Evolutionary conservation across 192 early-diverging fungal genomes (phyloP).

Genomic region (Coemansia sp.): DNA sequence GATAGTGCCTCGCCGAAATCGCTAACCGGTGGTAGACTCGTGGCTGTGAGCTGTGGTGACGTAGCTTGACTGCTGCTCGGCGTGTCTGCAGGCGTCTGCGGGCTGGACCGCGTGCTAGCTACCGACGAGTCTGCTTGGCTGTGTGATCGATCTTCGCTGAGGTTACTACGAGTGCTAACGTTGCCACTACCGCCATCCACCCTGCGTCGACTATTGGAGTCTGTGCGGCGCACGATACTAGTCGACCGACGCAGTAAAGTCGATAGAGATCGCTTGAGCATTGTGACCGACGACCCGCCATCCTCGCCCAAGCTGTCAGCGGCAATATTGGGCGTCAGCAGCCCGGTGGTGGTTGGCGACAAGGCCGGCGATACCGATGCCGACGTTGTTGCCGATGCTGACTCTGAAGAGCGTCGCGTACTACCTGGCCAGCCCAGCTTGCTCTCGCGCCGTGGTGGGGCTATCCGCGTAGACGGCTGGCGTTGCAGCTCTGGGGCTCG

Average conservation of each 20-base stretch:
- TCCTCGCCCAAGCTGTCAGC: slow-evolving; percentile 1
- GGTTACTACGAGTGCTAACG: slow-evolving; percentile 6
- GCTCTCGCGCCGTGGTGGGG: slow-evolving; percentile 1
- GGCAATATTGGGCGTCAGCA: slow-evolving; percentile 22
- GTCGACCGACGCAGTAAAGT: slow-evolving; percentile 45
- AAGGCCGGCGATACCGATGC: slow-evolving; percentile 2
- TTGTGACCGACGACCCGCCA: slow-evolving; percentile 3
- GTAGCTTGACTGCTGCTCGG: slow-evolving; percentile 5
- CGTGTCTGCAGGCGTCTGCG: neutral
- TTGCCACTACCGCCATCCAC: neutral
- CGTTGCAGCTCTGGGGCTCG: slow-evolving; percentile 42
- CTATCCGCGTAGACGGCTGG: slow-evolving; percentile 12
- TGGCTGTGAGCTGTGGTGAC: neutral
- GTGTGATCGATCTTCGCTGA: slow-evolving; percentile 14
- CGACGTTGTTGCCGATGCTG: neutral
- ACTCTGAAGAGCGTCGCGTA: slow-evolving; percentile 11
- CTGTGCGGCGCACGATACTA: slow-evolving; percentile 36
- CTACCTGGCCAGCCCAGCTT: slow-evolving; percentile 4
- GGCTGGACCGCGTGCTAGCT: neutral
- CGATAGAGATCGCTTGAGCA: slow-evolving; percentile 48
- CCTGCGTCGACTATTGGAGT: slow-evolving; percentile 10
- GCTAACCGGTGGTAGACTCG: neutral
- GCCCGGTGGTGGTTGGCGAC: slow-evolving; percentile 1
- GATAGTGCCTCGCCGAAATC: slow-evolving; percentile 27
- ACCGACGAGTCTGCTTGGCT: neutral